Base-by-base conservation (phyloP, 176 grass and related monocot genomes). In the Oryza punctata region DNA sequence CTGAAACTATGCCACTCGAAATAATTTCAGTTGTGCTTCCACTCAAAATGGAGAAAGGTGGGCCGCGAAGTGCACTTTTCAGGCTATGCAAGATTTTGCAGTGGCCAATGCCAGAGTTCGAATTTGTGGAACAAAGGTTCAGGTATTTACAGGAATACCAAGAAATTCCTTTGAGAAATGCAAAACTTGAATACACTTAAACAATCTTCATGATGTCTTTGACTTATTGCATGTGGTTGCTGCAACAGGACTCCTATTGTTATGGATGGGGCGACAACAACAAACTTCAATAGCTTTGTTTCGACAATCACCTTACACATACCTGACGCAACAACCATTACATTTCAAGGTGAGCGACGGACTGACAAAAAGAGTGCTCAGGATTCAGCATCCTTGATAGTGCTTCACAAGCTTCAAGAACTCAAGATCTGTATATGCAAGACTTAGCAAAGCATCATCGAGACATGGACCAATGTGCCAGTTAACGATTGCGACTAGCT, bases 51-150 rank as follows among this genome's bases (percentile, higher is more conserved):
- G 82, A 88, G 33, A 91, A 81, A 81, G 96, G 91, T 81, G 93
- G 89, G 35, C 91, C 92, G 24, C 89, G 92, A 70, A 88, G 59
- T 76, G 91, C 90, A 77, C 85, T 98, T 61, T 93, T 94, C 90
- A 78, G 88, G 67, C 85, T 98, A 37, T 98, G 96, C 87, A 98
- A 91, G 92, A 98, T 67, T 50, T 84, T 70, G 61, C 88, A 91
- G 64, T 95, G 96, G 96, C 87, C 91, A 61, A 90, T 93, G 91
- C 96, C 93, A 40, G 81, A 72, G 73, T 98, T 93, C 76, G 85
- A 95, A 80, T 91, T 87, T 75, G 75, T 78, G 16, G 82, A 93
- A 86, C 79, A 88, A 81, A 90, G 84, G 30, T 87, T 85, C 65
- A 95, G 87, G 93, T 95, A 92, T 86, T 67, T 67, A 60, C 27